Conservation (phyloP, 2,329 filamentous ascomycete species). For the Purpureocillium takamizusanense region DNA sequence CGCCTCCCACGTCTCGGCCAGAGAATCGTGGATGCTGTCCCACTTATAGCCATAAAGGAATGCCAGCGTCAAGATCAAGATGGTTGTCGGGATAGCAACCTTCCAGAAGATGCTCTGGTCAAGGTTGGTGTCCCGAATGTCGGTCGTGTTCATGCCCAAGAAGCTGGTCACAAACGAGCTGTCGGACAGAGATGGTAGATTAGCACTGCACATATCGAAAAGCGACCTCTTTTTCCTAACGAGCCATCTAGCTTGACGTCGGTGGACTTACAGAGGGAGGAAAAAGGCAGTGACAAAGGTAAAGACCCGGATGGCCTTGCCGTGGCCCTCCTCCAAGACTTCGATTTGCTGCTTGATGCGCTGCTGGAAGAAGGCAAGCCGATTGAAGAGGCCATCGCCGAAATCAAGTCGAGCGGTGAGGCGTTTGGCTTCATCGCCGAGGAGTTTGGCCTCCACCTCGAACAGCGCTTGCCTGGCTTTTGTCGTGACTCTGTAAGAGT, state of each 20-base stretch:
- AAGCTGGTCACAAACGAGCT: conserved; percentile 15
- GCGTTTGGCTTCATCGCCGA: neutral
- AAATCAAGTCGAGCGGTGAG: neutral
- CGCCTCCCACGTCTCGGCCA: too few relatives aligned
- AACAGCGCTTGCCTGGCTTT: neutral
- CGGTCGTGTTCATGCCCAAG: conserved; percentile 35
- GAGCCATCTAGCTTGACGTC: too few relatives aligned
- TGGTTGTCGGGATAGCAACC: conserved; percentile 27
- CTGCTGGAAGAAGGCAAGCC: conserved; percentile 7
- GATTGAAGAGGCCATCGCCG: neutral
- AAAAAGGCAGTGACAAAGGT: conserved; percentile 32
- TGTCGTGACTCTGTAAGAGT: conserved; percentile 1
- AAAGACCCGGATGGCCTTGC: conserved; percentile 23
- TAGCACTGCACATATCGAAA: neutral
- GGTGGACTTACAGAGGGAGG: conserved; percentile 14
- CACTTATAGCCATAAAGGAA: conserved; percentile 13
- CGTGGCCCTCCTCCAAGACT: conserved; percentile 18
- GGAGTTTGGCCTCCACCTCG: neutral
- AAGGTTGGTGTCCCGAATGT: conserved; percentile 27
- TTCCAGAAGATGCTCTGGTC: conserved; percentile 32
- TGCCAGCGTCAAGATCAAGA: conserved; percentile 16
- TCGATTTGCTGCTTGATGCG: conserved; percentile 16
- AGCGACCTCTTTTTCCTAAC: too few relatives aligned
- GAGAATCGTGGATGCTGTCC: conserved; percentile 6
- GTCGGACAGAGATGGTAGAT: neutral